Evolutionary conservation across 2,329 filamentous ascomycete genomes (phyloP).

Genomic region (Zasmidium angulare): DNA sequence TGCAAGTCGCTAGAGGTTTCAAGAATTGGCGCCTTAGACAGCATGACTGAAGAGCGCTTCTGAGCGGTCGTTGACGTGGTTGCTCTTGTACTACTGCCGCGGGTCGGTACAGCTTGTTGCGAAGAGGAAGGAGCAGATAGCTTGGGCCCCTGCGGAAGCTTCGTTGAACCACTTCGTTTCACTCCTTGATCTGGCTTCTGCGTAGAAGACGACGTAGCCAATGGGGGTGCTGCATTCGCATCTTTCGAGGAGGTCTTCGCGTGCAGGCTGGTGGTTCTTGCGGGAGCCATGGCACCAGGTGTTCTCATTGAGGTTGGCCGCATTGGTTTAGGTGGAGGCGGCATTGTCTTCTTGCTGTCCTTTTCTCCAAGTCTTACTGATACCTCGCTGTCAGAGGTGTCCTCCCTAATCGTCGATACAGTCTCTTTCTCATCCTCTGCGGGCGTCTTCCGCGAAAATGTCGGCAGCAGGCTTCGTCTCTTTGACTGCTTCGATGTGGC

Average conservation of each 20-base stretch:
- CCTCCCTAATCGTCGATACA: slow-evolving; percentile 21
- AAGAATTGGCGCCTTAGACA: slow-evolving; percentile 19
- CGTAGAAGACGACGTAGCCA: not conserved
- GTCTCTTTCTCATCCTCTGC: slow-evolving; percentile 20
- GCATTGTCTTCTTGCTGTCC: slow-evolving; percentile 29
- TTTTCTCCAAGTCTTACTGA: slow-evolving; percentile 8
- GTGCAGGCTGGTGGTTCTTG: slow-evolving; percentile 14
- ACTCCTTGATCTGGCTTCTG: slow-evolving; percentile 11
- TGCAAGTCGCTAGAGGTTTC: slow-evolving; percentile 13
- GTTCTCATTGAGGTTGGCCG: slow-evolving; percentile 20
- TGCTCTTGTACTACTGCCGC: slow-evolving; percentile 14
- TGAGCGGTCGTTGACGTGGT: slow-evolving; percentile 17
- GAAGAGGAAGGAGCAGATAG: not conserved
- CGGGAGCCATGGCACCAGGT: slow-evolving; percentile 18
- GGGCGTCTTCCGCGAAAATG: slow-evolving; percentile 27
- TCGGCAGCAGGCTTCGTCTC: slow-evolving; percentile 33
- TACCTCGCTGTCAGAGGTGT: slow-evolving; percentile 21
- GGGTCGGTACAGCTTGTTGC: slow-evolving; percentile 14
- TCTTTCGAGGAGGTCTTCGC: slow-evolving; percentile 21
- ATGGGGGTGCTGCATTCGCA: not conserved
- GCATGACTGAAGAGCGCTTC: slow-evolving; percentile 24
- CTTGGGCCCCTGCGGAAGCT: slow-evolving; percentile 23
- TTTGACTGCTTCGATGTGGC: slow-evolving; percentile 27
- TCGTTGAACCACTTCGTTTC: slow-evolving; percentile 27
- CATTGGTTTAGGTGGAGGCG: slow-evolving; percentile 26